Evolutionary conservation across 257 asterid species (phyloP), one percentile per base, ranked within the genome.

Genomic region (Rehmannia glutinosa): DNA sequence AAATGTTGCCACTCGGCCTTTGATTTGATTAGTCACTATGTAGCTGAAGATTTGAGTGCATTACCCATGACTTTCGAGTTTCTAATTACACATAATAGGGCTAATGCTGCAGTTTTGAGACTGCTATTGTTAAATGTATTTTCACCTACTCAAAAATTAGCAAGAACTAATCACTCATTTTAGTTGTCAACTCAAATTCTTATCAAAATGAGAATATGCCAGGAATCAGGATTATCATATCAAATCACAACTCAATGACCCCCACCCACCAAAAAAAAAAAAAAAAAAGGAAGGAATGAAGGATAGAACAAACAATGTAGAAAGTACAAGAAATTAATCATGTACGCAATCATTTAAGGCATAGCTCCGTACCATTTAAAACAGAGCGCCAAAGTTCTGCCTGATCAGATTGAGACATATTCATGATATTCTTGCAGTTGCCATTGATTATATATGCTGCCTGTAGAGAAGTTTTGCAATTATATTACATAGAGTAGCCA

Each of bases 401-500:
- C 75, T 93, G 97, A 73, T 93, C 97, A 78, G 86, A 69, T 73
- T 90, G 99, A 46, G 99, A 93, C 96, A 93, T 82, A 73, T 86
- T 91, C 99, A 94, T 94, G 19, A 94, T 79, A 71, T 86, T 91
- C 85, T 94, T 94, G 93, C 95, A 82, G 90, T 91, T 94, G 47
- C 98, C 99, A 77, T 73, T 91, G 72, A 89, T 83, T 64, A 91
- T 77, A 69, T 87, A 91, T 43, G 99, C 96, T 23, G 97, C 99
- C 99, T 94, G 97, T 62, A 82, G 54, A 75, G 61, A 66, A 76
- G 17, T 21, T 69, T 54, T 1, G 47, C 41, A 52, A 46, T 46
- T 43, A 64, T 53, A 51, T 70, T 39, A 64, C 54, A 28, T 19
- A 41, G 35, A 42, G 32, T 16, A 61, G 15, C 62, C 46, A 15